Evolutionary conservation across 1,284 basidiomycete species (phyloP).

Genomic region (Sporisorium reilianum): DNA sequence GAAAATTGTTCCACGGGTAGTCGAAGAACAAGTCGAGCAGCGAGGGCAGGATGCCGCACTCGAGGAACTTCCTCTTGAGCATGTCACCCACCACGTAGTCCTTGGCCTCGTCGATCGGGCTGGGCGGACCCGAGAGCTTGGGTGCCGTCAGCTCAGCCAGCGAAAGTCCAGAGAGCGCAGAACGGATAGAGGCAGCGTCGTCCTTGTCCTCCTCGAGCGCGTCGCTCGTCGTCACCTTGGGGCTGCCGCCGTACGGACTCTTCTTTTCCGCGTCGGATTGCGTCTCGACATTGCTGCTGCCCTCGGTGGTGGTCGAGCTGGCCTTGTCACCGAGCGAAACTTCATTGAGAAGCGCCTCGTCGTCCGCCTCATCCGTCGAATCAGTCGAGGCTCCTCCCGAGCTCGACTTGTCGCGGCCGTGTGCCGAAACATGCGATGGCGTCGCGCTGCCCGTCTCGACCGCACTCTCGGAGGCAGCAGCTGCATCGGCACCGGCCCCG

Average conservation of each 20-base stretch:
- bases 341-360: conserved; percentile 62
- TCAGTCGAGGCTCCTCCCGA: conserved; percentile 43
- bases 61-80: conserved; percentile 64
- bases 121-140: conserved; percentile 51
- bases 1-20: conserved; percentile 97
- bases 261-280: conserved; percentile 7
- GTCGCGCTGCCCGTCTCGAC: background rate
- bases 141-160: conserved; percentile 62
- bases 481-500: background rate
- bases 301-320: conserved; percentile 1
- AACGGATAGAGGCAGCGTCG: conserved; percentile 48
- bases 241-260: conserved; percentile 14
- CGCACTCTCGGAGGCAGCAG: conserved; percentile 1
- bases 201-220: conserved; percentile 32
- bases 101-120: conserved; percentile 52
- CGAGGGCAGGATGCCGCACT: conserved; percentile 63
- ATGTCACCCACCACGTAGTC: conserved; percentile 63
- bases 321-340: conserved; percentile 49
- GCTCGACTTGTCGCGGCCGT: conserved; percentile 48
- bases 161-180: conserved; percentile 60
- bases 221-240: conserved; percentile 29
- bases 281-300: conserved; percentile 3
- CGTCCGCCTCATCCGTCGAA: conserved; percentile 59
- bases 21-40: conserved; percentile 81
- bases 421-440: conserved; percentile 7